Evolutionary conservation across 805 yeast genomes (phyloP), one percentile per base, ranked within the genome.

Genomic region (Jamesozyma piceae): DNA sequence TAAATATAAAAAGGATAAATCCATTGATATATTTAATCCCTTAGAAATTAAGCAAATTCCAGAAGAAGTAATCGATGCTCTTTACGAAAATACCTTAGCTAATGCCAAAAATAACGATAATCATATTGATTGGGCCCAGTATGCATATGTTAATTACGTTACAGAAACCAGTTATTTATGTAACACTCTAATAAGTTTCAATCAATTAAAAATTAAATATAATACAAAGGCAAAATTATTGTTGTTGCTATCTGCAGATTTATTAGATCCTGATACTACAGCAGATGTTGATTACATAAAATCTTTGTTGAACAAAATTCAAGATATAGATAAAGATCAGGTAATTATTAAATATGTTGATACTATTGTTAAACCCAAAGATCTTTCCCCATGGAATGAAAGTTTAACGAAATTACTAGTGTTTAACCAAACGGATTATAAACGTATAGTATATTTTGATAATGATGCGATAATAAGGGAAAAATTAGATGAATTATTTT

Each of bases 71-170:
- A 58, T 59, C 17, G 59, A 57, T 45, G 48, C 41, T 2, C 33
- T 59, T 4, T 58, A 57, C 35, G 36, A 39, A 6, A 15, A 33
- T 11, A 38, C 41, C 18, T 22, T 53, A 27, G 39, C 45, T 4
- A 39, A 38, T 13, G 46, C 36, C 6, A 37, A 44, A 5, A 43
- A 50, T 11, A 24, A 45, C 8, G 45, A 54, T 2, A n/a, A 47
- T 15, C 35, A 41, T 0, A 59, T 70, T 2, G 61, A 68, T 29
- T 72, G 77, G 77, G 34, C 57, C 1, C 62, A 64, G 42, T 64
- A 57, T 33, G 84, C 82, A 0, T 80, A 80, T 53, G 75, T 78
- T 4, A 75, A 75, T 40, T 79, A 79, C 56, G 82, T 81, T 3
- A 76, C 85, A 0, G 65, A 71, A 42, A 49, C 63, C 9, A 62